Evolutionary conservation across 2,329 filamentous ascomycete genomes (phyloP).

Genomic region (Metarhizium robertsii): DNA sequence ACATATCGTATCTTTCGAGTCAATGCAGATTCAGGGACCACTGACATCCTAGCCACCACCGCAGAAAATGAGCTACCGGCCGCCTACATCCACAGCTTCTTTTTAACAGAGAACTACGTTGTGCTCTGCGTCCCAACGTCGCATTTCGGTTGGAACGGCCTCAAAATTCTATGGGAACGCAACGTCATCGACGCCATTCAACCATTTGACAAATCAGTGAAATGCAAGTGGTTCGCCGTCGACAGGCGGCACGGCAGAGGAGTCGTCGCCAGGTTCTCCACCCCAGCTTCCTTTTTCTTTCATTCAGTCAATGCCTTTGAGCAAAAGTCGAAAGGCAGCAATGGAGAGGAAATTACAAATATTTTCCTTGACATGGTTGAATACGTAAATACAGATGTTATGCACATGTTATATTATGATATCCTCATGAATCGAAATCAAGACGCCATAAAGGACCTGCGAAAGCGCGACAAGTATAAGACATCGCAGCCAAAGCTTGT

Average conservation of each 20-base stretch:
- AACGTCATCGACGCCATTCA: constrained; percentile 62
- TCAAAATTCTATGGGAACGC: constrained; percentile 51
- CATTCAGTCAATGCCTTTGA: constrained; percentile 74
- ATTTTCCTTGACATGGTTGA: constrained; percentile 57
- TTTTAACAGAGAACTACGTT: constrained; percentile 61
- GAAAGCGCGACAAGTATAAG: constrained; percentile 27
- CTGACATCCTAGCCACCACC: constrained; percentile 63
- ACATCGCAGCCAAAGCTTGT: constrained; percentile 26
- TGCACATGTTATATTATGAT: constrained; percentile 61
- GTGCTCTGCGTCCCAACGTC: constrained; percentile 65
- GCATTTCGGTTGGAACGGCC: constrained; percentile 46
- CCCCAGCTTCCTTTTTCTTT: constrained; percentile 65
- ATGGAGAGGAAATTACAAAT: constrained; percentile 24
- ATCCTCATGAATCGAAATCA: constrained; percentile 47
- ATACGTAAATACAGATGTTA: constrained; percentile 55
- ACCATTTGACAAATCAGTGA: constrained; percentile 46
- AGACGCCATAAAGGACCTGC: constrained; percentile 33
- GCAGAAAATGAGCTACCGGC: constrained; percentile 35
- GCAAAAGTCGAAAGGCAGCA: constrained; percentile 32
- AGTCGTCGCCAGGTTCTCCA: constrained; percentile 59
- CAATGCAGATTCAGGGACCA: constrained; percentile 52
- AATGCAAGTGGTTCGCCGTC: constrained; percentile 64
- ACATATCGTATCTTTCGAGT: constrained; percentile 64
- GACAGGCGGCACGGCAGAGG: constrained; percentile 55
- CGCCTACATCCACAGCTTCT: constrained; percentile 78